These are phyloP conservation scores for Penicillium concentricum DNA, from an alignment of 2,329 filamentous ascomycete genomes.

Conservation along the genomic window DNA sequence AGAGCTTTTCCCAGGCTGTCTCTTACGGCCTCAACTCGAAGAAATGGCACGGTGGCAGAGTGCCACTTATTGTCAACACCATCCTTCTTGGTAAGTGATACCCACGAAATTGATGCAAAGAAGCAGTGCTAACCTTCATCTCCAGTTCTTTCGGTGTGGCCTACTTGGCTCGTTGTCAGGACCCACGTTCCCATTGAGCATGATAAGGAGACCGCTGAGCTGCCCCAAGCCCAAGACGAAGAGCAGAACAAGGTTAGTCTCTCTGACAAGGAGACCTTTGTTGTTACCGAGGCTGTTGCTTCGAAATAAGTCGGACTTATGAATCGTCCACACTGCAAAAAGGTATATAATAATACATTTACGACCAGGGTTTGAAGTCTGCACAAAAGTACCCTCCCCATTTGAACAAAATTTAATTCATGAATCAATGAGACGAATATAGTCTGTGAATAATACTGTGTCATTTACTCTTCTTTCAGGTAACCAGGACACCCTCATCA, in stretches of 20 bases:
- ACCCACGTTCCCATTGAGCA: slow-evolving; percentile 22
- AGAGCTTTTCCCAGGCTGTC: slow-evolving; percentile 47
- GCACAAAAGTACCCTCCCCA: not conserved
- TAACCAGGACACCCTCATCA: not conserved
- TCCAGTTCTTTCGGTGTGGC: slow-evolving; percentile 25
- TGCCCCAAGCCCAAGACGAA: slow-evolving; percentile 11
- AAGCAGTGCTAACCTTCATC: not conserved
- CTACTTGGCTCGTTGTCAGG: slow-evolving; percentile 29
- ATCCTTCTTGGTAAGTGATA: slow-evolving; percentile 30
- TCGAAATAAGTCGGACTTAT: not conserved
- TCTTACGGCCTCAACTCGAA: slow-evolving; percentile 46
- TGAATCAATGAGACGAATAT: not conserved
- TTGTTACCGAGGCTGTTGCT: not conserved
- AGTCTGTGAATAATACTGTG: not conserved
- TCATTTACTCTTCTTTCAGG: not conserved
- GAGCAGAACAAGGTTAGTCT: slow-evolving; percentile 6
- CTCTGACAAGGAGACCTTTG: not conserved
- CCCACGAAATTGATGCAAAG: not conserved
- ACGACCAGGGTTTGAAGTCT: not conserved
- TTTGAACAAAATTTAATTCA: not conserved
- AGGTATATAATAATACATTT: not conserved
- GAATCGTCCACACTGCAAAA: not conserved
- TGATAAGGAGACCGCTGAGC: slow-evolving; percentile 2
- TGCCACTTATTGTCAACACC: slow-evolving; percentile 45
- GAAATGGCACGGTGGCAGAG: slow-evolving; percentile 43